These are phyloP conservation scores for Clonostachys sp. DNA, from an alignment of 2,329 filamentous ascomycete genomes.

Conservation along the genomic window DNA sequence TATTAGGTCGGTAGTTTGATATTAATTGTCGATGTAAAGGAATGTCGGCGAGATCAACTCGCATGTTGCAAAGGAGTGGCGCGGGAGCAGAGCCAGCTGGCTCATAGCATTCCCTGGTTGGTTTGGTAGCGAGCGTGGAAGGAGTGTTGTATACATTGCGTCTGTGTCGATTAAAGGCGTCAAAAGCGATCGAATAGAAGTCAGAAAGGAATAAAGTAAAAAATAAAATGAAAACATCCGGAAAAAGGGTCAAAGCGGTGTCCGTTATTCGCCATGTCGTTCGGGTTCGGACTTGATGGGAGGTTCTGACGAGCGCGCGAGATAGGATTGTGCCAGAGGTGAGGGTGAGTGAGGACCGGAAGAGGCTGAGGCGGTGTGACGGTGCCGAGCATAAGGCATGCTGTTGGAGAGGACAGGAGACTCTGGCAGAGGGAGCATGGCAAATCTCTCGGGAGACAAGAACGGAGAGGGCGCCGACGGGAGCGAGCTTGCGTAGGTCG, in stretches of 20 bases:
- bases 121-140: conserved; percentile 25
- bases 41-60: conserved; percentile 24
- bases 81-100: conserved; percentile 4
- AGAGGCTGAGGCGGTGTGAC: conserved; percentile 27
- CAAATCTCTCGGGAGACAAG: conserved; percentile 32
- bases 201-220: conserved; percentile 10
- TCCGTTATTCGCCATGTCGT: background rate
- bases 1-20: conserved; percentile 7
- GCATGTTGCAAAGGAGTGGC: conserved; percentile 14
- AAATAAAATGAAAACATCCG: conserved; percentile 5
- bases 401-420: conserved; percentile 31
- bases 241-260: background rate
- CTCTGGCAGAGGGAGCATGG: conserved; percentile 39
- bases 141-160: conserved; percentile 29
- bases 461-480: conserved; percentile 37
- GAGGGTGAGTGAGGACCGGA: conserved; percentile 26
- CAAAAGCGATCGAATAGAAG: conserved; percentile 1
- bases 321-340: conserved; percentile 22
- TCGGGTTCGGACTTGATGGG: background rate
- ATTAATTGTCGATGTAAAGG: conserved; percentile 12
- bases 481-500: conserved; percentile 26
- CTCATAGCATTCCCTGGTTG: background rate
- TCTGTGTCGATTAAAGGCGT: conserved; percentile 17
- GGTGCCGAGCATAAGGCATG: conserved; percentile 26
- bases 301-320: conserved; percentile 17